Base-by-base conservation (phyloP, 2,329 filamentous ascomycete species). In the Dactylellina sp. region DNA sequence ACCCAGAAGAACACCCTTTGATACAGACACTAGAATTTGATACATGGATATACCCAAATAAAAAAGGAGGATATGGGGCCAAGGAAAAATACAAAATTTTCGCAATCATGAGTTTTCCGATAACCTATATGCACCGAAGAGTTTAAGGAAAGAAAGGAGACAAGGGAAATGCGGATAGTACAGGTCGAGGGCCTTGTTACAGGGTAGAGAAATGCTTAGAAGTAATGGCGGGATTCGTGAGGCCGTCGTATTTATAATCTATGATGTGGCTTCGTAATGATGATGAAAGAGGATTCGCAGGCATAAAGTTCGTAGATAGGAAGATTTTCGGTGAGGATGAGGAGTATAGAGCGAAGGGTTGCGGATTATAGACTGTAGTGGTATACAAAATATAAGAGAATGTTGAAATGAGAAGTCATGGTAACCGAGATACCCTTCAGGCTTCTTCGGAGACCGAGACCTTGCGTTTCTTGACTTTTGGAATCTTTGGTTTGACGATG, bases 401-500 rank as follows among this genome's bases (percentile, higher is more conserved):
- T n/a, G n/a, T n/a, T n/a, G n/a, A n/a, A n/a, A n/a, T n/a, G n/a
- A n/a, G n/a, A n/a, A n/a, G n/a, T n/a, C n/a, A n/a, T n/a, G n/a
- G n/a, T n/a, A n/a, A n/a, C n/a, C n/a, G n/a, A n/a, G n/a, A n/a
- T n/a, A n/a, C n/a, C n/a, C n/a, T n/a, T n/a, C n/a, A n/a, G 7
- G 55, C 24, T 16, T 65, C 60, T 46, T 72, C 68, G 22, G 63
- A 57, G 28, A 72, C 12, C 53, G 57, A 59, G 25, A 72, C 12
- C 60, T 72, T 72, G 44, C 68, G 68, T 80, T 77, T 78, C 72
- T 77, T 78, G 55, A 75, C 76, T 28, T 75, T 72, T 40, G 76
- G 76, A 3, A 59, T 74, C 63, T 78, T 78, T 35, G 71, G 66
- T 39, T 77, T 76, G 25, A 76, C 63, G 32, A 72, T 59, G 9